A percentile compares a stretch with the other conserved stretches of the same genome.
Evolutionary conservation across 306 rosid genomes (phyloP).

Genomic region (Quillaja saponaria): DNA sequence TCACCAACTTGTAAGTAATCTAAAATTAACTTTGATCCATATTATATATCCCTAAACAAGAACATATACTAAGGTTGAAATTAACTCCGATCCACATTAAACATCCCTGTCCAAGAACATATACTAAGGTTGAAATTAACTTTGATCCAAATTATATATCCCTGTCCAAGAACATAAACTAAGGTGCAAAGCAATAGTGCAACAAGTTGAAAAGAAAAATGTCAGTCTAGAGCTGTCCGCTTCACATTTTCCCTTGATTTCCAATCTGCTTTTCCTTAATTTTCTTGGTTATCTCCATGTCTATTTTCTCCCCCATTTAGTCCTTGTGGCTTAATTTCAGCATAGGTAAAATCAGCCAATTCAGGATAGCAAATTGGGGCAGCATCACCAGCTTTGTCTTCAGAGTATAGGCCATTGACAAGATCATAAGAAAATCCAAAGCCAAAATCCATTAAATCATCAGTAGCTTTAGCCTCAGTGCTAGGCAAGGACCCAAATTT

Average conservation of each 20-base stretch:
- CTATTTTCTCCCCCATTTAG: constrained; percentile 17
- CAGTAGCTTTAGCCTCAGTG: constrained; percentile 32
- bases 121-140: too few species aligned
- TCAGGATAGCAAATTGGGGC: constrained; percentile 34
- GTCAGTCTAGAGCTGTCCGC: constrained; percentile 8
- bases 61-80: too few species aligned
- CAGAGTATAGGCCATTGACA: constrained; percentile 33
- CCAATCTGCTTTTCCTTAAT: constrained; percentile 9
- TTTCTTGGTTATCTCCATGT: not conserved
- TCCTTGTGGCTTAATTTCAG: constrained; percentile 41
- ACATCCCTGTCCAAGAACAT: too few species aligned
- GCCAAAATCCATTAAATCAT: constrained; percentile 47
- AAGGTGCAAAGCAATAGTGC: not conserved
- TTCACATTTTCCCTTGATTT: constrained; percentile 1
- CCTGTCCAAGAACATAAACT: constrained; percentile 4
- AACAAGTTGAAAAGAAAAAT: constrained; percentile 4
- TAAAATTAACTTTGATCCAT: too few species aligned
- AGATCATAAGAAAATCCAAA: constrained; percentile 49
- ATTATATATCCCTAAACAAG: too few species aligned
- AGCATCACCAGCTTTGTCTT: constrained; percentile 39
- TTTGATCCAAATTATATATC: constrained; percentile 24
- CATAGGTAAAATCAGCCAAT: constrained; percentile 46
- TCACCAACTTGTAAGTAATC: too few species aligned
- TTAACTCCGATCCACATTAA: too few species aligned
- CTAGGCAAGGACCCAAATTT: constrained; percentile 28